Percentiles rank a stretch among this genome's conserved stretches.
Evolutionary conservation across 1,284 basidiomycete species (phyloP).

Genomic region (Xerocomus minutiporus): DNA sequence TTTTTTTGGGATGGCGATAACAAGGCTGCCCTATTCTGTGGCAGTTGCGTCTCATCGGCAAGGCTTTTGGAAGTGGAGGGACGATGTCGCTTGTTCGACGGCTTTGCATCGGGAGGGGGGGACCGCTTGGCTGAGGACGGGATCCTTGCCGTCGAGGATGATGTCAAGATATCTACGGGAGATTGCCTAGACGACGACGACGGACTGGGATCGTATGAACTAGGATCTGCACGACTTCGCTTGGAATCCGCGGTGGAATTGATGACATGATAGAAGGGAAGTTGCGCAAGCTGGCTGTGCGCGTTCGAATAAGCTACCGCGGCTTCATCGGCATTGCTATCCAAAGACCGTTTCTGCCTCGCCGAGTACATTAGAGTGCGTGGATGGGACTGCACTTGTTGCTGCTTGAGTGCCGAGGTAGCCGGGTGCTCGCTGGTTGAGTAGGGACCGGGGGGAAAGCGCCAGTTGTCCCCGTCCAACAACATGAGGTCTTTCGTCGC

Average conservation of each 20-base stretch:
- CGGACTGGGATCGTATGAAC: constrained; percentile 15
- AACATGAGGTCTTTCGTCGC: constrained; percentile 56
- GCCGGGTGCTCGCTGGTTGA: constrained; percentile 12
- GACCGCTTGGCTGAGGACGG: constrained; percentile 27
- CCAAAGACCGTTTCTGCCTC: constrained; percentile 14
- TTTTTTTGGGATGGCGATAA: constrained; percentile 83
- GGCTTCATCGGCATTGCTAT: constrained; percentile 3
- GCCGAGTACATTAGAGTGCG: constrained; percentile 18
- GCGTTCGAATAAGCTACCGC: background rate
- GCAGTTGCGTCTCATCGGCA: constrained; percentile 15
- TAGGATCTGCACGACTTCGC: constrained; percentile 8
- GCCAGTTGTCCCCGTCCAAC: constrained; percentile 29
- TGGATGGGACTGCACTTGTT: constrained; percentile 16
- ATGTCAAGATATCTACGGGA: constrained; percentile 19
- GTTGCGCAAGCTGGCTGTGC: constrained; percentile 5
- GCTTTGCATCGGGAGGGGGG: constrained; percentile 22
- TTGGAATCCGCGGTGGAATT: constrained; percentile 9
- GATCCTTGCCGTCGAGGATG: constrained; percentile 11
- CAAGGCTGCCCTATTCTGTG: constrained; percentile 35
- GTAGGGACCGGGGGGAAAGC: constrained; percentile 22
- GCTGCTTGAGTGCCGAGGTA: constrained; percentile 11
- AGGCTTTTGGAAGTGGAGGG: constrained; percentile 7
- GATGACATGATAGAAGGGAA: constrained; percentile 19
- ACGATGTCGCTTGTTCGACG: constrained; percentile 36
- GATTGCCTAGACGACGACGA: constrained; percentile 31